These are phyloP conservation scores for Cystobasidium tubakii DNA, from an alignment of 768 basidiomycete species.

Conservation along the genomic window DNA sequence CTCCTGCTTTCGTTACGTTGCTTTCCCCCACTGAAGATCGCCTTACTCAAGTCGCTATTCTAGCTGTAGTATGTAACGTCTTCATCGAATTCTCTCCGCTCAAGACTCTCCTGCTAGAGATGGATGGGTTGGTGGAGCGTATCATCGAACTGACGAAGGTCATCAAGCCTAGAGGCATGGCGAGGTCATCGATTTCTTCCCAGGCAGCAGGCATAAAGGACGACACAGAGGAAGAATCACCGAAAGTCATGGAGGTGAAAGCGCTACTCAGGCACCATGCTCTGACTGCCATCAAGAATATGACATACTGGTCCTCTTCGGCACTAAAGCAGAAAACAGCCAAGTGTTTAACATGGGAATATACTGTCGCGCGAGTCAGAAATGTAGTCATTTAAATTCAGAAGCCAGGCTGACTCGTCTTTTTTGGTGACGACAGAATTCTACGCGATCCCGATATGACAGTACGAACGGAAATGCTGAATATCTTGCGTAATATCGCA, in stretches of 20 bases:
- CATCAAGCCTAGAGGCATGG: neutral
- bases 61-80: constrained; percentile 40
- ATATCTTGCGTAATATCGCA: constrained; percentile 42
- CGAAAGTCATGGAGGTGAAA: constrained; percentile 33
- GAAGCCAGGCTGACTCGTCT: neutral
- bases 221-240: neutral
- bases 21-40: constrained; percentile 49
- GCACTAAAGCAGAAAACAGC: constrained; percentile 39
- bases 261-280: constrained; percentile 34
- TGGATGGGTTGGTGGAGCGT: neutral
- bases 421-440: neutral
- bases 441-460: constrained; percentile 25
- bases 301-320: constrained; percentile 37
- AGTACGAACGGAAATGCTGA: constrained; percentile 38
- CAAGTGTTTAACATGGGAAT: constrained; percentile 34
- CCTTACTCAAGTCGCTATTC: constrained; percentile 39
- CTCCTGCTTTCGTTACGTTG: constrained; percentile 63
- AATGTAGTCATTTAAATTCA: neutral
- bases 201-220: neutral
- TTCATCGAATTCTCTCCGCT: constrained; percentile 45
- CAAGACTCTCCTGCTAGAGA: constrained; percentile 14
- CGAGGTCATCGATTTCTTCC: neutral
- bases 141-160: constrained; percentile 21
- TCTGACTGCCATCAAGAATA: constrained; percentile 43
- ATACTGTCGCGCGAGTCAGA: constrained; percentile 36